Evolutionary conservation across 805 yeast species (phyloP).

Genomic region (Kazachstania viticola): DNA sequence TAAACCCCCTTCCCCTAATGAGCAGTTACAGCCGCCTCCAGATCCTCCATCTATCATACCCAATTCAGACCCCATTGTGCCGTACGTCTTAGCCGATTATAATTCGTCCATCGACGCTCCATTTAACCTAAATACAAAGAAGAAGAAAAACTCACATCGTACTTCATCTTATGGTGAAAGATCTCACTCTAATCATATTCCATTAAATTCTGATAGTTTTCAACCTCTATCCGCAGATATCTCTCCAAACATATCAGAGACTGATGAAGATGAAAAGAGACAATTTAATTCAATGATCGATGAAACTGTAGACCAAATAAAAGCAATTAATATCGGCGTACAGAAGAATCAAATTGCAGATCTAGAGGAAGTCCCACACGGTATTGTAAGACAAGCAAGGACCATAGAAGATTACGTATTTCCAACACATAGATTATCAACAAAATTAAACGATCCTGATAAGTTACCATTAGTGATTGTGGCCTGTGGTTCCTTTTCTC

Average conservation of each 20-base stretch:
- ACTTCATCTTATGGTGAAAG: background rate
- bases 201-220: conserved; percentile 46
- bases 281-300: conserved; percentile 2
- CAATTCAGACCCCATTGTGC: conserved; percentile 63
- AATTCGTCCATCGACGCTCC: conserved; percentile 68
- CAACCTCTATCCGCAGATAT: conserved; percentile 40
- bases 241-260: conserved; percentile 22
- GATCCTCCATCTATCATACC: conserved; percentile 65
- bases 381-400: conserved; percentile 79
- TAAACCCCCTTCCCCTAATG: conserved; percentile 67
- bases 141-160: conserved; percentile 1
- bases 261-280: conserved; percentile 1
- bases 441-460: conserved; percentile 53
- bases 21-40: conserved; percentile 47
- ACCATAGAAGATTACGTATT: conserved; percentile 57
- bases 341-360: conserved; percentile 66
- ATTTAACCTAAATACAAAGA: conserved; percentile 7
- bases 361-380: conserved; percentile 93
- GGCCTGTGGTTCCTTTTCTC: conserved; percentile 96
- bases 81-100: conserved; percentile 64
- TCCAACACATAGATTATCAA: conserved; percentile 78
- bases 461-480: conserved; percentile 88
- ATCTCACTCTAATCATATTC: conserved; percentile 26
- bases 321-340: conserved; percentile 23
- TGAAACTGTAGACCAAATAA: conserved; percentile 2